Evolutionary conservation across 352 stramenopile species (phyloP), one percentile per base, ranked within the genome.

Genomic region (Phytophthora pseudosyringae): DNA sequence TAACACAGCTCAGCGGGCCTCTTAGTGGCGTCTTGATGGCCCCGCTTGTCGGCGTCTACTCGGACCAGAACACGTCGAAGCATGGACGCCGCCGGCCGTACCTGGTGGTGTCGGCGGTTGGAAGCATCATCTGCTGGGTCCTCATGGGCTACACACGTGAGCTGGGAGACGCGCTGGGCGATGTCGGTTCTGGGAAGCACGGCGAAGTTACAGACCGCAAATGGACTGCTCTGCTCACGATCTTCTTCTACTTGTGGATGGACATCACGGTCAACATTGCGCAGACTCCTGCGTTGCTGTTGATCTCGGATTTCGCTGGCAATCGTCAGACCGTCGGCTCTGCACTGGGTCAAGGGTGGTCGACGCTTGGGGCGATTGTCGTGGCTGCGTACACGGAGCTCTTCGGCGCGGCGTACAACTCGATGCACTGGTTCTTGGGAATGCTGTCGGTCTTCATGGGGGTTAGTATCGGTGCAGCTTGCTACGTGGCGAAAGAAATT

Each of bases 181-280:
- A 88, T 40, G 64, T 75, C 21, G 67, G 67, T 5, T 62, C 52
- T 11, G 75, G 75, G 36, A 63, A 59, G 21, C 44, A 15, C 0
- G 76, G 67, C 8, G 64, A 71, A 48, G 35, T 54, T n/a, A 81
- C 64, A 10, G 65, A 73, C 38, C 80, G 72, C 36, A 75, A 59
- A 9, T 89, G 71, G 70, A 89, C 80, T 2, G 61, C 73, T 7
- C 36, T 81, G 16, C 71, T 89, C 18, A 84, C 69, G 1, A 69
- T 87, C n/a, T 55, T 86, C 39, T 86, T 84, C 54, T 87, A 89
- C 72, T 55, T 75, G 3, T 87, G 77, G 78, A 89, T 89, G 80
- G 80, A 88, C 45, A 67, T 89, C 18, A 79, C 71, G 21, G 67
- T 87, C 41, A 87, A 89, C 54, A 28, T 89, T n/a, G 73, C 77